A percentile compares a stretch with the other conserved stretches of the same genome.
phyloP scores from a whole-genome alignment of 495 filamentous ascomycete genomes.

The Penicillium argentinense region DNA sequence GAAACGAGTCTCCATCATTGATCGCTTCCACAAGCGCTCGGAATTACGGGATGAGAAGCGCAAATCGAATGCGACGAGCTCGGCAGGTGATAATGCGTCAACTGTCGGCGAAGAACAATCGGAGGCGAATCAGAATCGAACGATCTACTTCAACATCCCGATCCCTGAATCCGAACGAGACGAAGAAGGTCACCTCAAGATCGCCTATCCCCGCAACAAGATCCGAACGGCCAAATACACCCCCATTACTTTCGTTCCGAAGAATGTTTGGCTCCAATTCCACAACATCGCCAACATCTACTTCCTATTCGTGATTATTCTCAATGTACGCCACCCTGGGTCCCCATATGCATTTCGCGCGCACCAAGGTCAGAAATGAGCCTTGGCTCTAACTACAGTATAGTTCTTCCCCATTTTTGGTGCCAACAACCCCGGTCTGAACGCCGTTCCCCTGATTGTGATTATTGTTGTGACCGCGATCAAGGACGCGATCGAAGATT shows the following conservation, averaged over 20 bases:
- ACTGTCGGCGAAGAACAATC: conserved; percentile 39
- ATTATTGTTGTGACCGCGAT: conserved; percentile 89
- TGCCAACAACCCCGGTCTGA: conserved; percentile 83
- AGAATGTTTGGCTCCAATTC: conserved; percentile 96
- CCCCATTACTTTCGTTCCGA: conserved; percentile 91
- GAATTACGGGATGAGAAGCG: conserved; percentile 64
- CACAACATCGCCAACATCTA: conserved; percentile 99
- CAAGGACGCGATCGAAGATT: conserved; percentile 99
- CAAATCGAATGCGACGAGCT: conserved; percentile 47
- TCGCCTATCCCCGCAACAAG: conserved; percentile 85
- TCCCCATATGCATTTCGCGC: neutral
- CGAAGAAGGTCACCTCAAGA: conserved; percentile 72
- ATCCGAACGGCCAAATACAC: conserved; percentile 98
- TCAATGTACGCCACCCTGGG: conserved; percentile 65
- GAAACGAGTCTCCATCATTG: conserved; percentile 84
- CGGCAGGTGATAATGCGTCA: conserved; percentile 38
- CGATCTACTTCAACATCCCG: conserved; percentile 83
- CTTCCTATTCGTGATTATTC: conserved; percentile 94
- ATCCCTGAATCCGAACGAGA: conserved; percentile 77
- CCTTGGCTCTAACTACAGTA: conserved; percentile 6
- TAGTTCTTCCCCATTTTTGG: conserved; percentile 98
- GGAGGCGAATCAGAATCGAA: conserved; percentile 33
- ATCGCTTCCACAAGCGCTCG: conserved; percentile 67
- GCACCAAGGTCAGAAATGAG: no score
- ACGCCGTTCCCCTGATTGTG: conserved; percentile 88